Evolutionary conservation across 805 yeast genomes (phyloP), one percentile per base, ranked within the genome.

Genomic region (Hanseniaspora meyeri): DNA sequence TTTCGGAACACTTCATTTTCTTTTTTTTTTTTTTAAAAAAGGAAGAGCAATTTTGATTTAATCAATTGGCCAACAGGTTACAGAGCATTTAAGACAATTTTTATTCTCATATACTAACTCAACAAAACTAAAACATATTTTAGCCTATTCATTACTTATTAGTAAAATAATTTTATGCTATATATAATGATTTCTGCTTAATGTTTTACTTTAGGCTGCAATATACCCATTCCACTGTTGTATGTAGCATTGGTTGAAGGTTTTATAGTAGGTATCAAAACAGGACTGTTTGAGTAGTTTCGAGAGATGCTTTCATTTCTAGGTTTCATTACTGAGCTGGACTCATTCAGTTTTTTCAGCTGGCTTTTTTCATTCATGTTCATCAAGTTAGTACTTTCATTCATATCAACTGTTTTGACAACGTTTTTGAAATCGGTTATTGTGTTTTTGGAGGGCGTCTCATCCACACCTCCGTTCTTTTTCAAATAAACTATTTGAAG

Each of bases 401-500:
- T 39, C 32, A 53, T 53, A 34, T 53, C 51, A 14, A 53, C 66
- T 4, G 62, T 61, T 12, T 61, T 65, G 40, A 61, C 62, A 38
- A 66, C 62, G 20, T 45, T 36, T 4, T 34, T 16, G n/a, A 53
- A 53, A 31, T 45, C 46, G 11, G 12, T 37, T 12, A 29, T 37
- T 10, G 17, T 10, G 20, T 19, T 40, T 14, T 36, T 16, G 4
- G 37, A n/a, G 11, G 31, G 19, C 31, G 29, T 3, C 14, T 36
- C 37, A 16, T 20, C 34, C 10, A 11, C 9, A 12, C 19, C 34
- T 14, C 65, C 63, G 14, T 60, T 60, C 38, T 76, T 62, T 53
- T 67, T 71, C 37, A 53, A 45, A 24, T 31, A 32, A 5, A 65
- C 63, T 38, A 68, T 53, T 45, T 77, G 81, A 43, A 67, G 66